Conservation (phyloP, 345 rosid genomes). For the Viola odorata region DNA sequence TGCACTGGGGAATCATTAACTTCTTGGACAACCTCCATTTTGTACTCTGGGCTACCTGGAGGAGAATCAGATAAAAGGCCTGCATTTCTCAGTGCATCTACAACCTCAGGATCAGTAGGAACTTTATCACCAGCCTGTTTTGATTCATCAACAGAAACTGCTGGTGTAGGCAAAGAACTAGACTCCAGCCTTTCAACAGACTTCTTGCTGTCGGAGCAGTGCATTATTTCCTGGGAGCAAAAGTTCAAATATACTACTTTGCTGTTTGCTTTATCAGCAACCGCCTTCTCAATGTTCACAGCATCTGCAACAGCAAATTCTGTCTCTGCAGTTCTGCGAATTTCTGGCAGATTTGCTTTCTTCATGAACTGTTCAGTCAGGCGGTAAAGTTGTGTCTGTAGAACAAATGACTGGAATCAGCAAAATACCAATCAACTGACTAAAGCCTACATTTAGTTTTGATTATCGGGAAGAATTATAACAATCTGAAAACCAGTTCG, state of each 20-base stretch:
- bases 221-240: slow-evolving; percentile 81
- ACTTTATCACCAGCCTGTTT: slow-evolving; percentile 31
- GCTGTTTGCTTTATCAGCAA: slow-evolving; percentile 79
- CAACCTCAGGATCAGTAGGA: slow-evolving; percentile 40
- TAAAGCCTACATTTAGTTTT: too few species aligned
- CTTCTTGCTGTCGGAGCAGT: slow-evolving; percentile 39
- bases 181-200: slow-evolving; percentile 30
- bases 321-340: slow-evolving; percentile 75
- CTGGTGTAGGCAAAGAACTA: slow-evolving; percentile 28
- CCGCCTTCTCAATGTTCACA: slow-evolving; percentile 71
- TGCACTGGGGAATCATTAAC: slow-evolving; percentile 29
- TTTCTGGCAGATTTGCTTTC: slow-evolving; percentile 58
- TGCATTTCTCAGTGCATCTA: slow-evolving; percentile 68
- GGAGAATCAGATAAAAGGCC: slow-evolving; percentile 96
- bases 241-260: slow-evolving; percentile 83
- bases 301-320: slow-evolving; percentile 99
- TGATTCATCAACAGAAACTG: slow-evolving; percentile 22
- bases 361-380: slow-evolving; percentile 74
- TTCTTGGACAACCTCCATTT: slow-evolving; percentile 28
- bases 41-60: slow-evolving; percentile 59
- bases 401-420: slow-evolving; percentile 12
- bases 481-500: background rate
- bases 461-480: background rate
- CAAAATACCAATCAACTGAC: background rate
- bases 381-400: slow-evolving; percentile 85